Conservation (phyloP, 2,329 filamentous ascomycete species). For the Leptoxyphium fumago region DNA sequence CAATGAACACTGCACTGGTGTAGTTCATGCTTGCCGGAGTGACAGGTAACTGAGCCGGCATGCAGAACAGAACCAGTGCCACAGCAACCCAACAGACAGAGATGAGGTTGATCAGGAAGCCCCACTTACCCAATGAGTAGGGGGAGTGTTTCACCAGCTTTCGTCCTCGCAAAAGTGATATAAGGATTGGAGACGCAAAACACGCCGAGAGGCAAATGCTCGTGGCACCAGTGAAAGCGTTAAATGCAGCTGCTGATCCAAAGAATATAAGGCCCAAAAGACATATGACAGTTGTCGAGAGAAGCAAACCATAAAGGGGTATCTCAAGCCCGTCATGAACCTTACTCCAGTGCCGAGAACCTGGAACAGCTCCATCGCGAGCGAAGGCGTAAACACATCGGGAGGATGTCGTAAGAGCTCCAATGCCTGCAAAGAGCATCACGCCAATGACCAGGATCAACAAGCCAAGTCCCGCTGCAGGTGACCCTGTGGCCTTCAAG, state of each 20-base stretch:
- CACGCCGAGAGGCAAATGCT: constrained; percentile 56
- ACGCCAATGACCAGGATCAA: constrained; percentile 65
- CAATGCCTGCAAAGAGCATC: constrained; percentile 60
- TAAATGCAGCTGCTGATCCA: constrained; percentile 54
- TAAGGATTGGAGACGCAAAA: constrained; percentile 52
- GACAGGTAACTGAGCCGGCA: constrained; percentile 48
- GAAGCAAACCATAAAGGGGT: constrained; percentile 58
- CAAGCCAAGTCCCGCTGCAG: constrained; percentile 58
- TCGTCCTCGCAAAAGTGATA: constrained; percentile 47
- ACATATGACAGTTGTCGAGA: constrained; percentile 51
- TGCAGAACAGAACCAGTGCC: constrained; percentile 57
- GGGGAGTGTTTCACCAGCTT: constrained; percentile 41
- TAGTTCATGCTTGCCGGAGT: constrained; percentile 52
- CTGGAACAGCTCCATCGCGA: constrained; percentile 55
- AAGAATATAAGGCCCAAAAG: constrained; percentile 54
- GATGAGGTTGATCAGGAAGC: constrained; percentile 47
- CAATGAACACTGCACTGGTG: constrained; percentile 59
- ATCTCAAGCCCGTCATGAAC: constrained; percentile 49
- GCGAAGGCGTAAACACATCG: constrained; percentile 57
- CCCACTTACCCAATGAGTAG: constrained; percentile 49
- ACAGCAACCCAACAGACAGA: constrained; percentile 57
- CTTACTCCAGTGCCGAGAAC: constrained; percentile 33
- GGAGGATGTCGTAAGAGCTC: constrained; percentile 57
- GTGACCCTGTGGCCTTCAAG: constrained; percentile 58
- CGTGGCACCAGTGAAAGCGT: constrained; percentile 39